A percentile compares a stretch with the other conserved stretches of the same genome.
These are phyloP conservation scores for Globisporangium abappressorium DNA, from an alignment of 352 stramenopile species.

Conservation along the genomic window DNA sequence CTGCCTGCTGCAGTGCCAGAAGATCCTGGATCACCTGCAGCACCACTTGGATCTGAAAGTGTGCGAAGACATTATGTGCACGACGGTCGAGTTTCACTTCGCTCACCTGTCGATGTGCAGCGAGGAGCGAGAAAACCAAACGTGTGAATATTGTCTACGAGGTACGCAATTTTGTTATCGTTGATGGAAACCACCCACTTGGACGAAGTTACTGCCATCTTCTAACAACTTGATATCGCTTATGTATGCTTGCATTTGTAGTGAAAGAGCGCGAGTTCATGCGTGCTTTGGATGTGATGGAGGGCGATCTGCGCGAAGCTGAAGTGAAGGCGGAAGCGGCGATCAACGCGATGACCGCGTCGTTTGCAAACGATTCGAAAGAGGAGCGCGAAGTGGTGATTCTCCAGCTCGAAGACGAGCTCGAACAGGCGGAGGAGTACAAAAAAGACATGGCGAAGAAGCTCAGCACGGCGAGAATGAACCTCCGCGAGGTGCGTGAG, in stretches of 20 bases:
- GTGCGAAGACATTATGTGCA: conserved; percentile 51
- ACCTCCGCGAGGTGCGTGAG: conserved; percentile 37
- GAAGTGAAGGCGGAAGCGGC: conserved; percentile 50
- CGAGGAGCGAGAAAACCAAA: conserved; percentile 23
- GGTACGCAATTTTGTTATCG: conserved; percentile 11
- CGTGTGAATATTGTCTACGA: conserved; percentile 57
- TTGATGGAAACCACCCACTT: not conserved
- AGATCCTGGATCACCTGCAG: conserved; percentile 54
- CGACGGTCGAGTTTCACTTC: conserved; percentile 58
- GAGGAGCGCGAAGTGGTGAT: conserved; percentile 42
- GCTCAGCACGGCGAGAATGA: conserved; percentile 23
- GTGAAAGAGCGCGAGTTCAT: conserved; percentile 47
- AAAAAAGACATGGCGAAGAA: conserved; percentile 46
- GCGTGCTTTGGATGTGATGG: conserved; percentile 46
- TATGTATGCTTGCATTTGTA: not conserved
- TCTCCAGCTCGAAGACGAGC: conserved; percentile 53
- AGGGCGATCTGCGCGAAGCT: conserved; percentile 47
- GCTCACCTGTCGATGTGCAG: conserved; percentile 51
- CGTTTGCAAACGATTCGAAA: conserved; percentile 32
- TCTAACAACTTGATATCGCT: not conserved
- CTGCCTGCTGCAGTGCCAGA: conserved; percentile 52
- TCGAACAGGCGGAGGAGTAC: conserved; percentile 55
- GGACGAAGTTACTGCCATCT: not conserved
- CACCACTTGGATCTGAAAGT: conserved; percentile 58
- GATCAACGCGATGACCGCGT: conserved; percentile 47